Base-by-base conservation (phyloP, 2,329 filamentous ascomycete species). In the Teratosphaeria destructans region DNA sequence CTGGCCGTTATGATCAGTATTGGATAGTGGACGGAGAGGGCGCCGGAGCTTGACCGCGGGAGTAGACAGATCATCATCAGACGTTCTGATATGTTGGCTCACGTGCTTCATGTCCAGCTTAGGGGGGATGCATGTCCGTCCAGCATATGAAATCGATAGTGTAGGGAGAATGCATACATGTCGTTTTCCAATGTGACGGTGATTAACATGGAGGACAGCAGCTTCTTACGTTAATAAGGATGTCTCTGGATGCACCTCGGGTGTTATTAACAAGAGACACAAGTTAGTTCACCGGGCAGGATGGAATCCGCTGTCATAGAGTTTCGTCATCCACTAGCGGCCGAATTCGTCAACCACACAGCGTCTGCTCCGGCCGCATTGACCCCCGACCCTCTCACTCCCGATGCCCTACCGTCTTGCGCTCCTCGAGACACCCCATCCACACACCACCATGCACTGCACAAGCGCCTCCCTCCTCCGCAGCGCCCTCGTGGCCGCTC, bases 401-500 rank as follows among this genome's bases (percentile, higher is more conserved):
- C 29, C 29, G 6, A 39, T 2, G 37, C 5, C 16, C 37, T 23
- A n/a, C 12, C 7, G 37, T 43, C 37, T 43, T 43, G 37, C 16
- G 12, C 43, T 49, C 19, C n/a, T 19, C 43, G 23, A 49, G 11
- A 49, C 5, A 43, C 43, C 23, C 19, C 16, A n/a, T 23, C 43
- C 11, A 10, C 16, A 5, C 43, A 16, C 43, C 16, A 59, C 16
- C 26, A 59, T 59, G 55, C 60, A 62, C 47, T 59, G 60, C 60
- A 57, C 57, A 26, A 55, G 57, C 55, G 56, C 54, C 7, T 57
- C 57, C 1, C 37, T 62, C 2, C 52, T 62, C 11, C 43, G 55
- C 2, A 57, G 49, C 27, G 55, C 52, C 39, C 23, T 62, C 4
- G 29, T 27, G n/a, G 14, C 47, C 16, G 12, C 54, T 8, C 32